These are phyloP conservation scores for Gossypium stocksii DNA, from an alignment of 345 rosid species.

Conservation along the genomic window DNA sequence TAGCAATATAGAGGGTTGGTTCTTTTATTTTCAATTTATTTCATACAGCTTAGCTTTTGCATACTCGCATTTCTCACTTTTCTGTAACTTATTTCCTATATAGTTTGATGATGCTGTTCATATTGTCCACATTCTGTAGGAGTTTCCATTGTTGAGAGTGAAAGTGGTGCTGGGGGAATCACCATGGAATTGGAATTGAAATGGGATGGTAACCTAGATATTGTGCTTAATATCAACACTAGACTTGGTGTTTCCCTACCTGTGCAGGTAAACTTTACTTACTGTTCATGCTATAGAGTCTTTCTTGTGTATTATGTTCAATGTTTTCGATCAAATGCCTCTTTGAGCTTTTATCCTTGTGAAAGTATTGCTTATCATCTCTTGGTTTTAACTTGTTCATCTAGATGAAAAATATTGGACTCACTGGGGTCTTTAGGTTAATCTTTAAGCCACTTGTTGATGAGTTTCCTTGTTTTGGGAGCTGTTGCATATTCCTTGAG, in stretches of 20 bases:
- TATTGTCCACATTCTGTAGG: slow-evolving; percentile 33
- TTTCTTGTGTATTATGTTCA: slow-evolving; percentile 1
- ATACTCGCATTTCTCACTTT: not conserved
- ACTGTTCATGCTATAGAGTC: not conserved
- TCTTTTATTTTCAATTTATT: not conserved
- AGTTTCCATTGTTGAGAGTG: slow-evolving; percentile 55
- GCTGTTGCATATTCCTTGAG: slow-evolving; percentile 76
- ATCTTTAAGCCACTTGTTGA: slow-evolving; percentile 81
- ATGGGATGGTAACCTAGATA: slow-evolving; percentile 88
- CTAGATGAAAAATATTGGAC: slow-evolving; percentile 80
- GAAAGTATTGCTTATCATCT: not conserved
- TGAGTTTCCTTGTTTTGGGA: slow-evolving; percentile 81
- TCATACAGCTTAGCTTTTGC: not conserved
- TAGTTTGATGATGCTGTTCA: not conserved
- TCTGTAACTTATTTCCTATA: not conserved
- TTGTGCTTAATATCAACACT: slow-evolving; percentile 73
- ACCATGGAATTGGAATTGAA: slow-evolving; percentile 88
- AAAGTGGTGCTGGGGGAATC: slow-evolving; percentile 40
- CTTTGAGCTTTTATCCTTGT: not conserved
- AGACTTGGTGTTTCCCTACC: slow-evolving; percentile 73
- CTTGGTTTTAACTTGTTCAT: slow-evolving; percentile 23
- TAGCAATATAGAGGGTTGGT: not conserved
- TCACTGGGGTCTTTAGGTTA: slow-evolving; percentile 90
- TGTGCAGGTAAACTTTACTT: slow-evolving; percentile 49
- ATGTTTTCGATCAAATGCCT: not conserved